A percentile compares a stretch with the other conserved stretches of the same genome.
Evolutionary conservation across 1,284 basidiomycete genomes (phyloP).

Genomic region (Athelia sp.): DNA sequence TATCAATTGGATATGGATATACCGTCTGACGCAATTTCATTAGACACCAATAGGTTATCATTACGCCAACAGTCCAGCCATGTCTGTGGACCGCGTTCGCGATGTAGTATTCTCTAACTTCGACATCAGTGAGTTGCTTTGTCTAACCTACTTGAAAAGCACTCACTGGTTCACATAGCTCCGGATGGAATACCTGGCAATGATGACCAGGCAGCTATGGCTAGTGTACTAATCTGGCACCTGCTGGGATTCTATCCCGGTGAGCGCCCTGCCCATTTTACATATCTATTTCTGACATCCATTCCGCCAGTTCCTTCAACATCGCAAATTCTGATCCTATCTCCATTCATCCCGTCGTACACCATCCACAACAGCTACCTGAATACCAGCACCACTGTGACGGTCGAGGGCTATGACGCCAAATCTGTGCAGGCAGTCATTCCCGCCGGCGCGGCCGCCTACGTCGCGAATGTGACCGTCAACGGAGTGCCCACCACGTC

Average conservation of each 20-base stretch:
- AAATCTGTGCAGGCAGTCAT: slow-evolving; percentile 41
- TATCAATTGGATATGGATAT: not conserved
- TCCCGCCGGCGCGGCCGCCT: slow-evolving; percentile 39
- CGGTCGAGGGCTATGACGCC: slow-evolving; percentile 39
- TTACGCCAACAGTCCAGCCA: slow-evolving; percentile 49
- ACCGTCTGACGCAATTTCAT: slow-evolving; percentile 7
- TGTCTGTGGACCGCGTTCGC: slow-evolving; percentile 49
- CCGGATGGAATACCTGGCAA: slow-evolving; percentile 52
- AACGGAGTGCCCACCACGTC: slow-evolving; percentile 40
- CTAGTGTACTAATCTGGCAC: slow-evolving; percentile 56
- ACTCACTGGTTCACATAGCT: slow-evolving; percentile 17
- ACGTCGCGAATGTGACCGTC: slow-evolving; percentile 46
- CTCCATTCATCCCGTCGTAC: slow-evolving; percentile 51
- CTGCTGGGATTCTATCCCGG: slow-evolving; percentile 62
- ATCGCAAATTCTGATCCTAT: slow-evolving; percentile 46
- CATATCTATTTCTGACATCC: not conserved
- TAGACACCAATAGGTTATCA: slow-evolving; percentile 53
- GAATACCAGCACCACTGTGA: slow-evolving; percentile 44
- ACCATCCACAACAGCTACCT: slow-evolving; percentile 52
- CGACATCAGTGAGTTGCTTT: slow-evolving; percentile 34
- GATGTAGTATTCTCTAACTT: slow-evolving; percentile 52
- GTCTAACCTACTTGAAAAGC: not conserved
- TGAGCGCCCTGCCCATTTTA: slow-evolving; percentile 16
- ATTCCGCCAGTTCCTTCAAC: slow-evolving; percentile 43
- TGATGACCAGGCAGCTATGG: slow-evolving; percentile 69